Base-by-base conservation (phyloP, 345 rosid genomes). In the Eucalyptus leucophloia region DNA sequence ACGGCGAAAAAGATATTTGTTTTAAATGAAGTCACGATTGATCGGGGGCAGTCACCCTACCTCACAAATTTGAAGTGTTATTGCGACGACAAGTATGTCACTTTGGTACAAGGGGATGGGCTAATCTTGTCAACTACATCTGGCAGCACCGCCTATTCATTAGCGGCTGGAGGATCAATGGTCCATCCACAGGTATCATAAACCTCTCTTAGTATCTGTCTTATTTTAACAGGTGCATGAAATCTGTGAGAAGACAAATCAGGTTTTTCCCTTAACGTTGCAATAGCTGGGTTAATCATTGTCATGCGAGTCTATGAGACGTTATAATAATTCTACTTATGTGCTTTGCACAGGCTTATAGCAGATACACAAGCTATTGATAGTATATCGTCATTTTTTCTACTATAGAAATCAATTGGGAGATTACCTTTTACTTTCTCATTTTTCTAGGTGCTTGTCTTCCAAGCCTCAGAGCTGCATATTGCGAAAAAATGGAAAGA, bases 151-250 rank as follows among this genome's bases (percentile, higher is more conserved):
- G 99, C 99, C 60, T 98, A 97, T 90, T 98, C 99, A 7, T 94
- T 98, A 91, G 99, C 99, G 32, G 99, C 98, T 86, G 99, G 99
- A 88, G 99, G 99, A 83, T 98, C 99, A 89, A 97, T 98, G 99
- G 99, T 98, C 88, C 99, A 98, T 91, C 99, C 99, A 17, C 99
- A 98, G 98, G 99, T 96, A 69, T 69, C 69, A 24, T 49, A 53
- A 49, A 18, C 65, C 47, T 72, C 83, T 34, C 81, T 49, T 58
- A 26, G 34, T 12, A 45, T 12, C 13, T 30, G 32, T 53, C 37
- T 13, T 12, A 6, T 45, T 67, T 67, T 67, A 8, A 3, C 32
- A 16, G 42, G 80, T 5, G 5, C 42, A 54, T 54, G 58, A 54
- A 54, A 54, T 17, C 54, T 51, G 7, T 51, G 54, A 51, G 54